These are phyloP conservation scores for Bretziella fagacearum DNA, from an alignment of 2,329 filamentous ascomycete genomes.

Conservation along the genomic window DNA sequence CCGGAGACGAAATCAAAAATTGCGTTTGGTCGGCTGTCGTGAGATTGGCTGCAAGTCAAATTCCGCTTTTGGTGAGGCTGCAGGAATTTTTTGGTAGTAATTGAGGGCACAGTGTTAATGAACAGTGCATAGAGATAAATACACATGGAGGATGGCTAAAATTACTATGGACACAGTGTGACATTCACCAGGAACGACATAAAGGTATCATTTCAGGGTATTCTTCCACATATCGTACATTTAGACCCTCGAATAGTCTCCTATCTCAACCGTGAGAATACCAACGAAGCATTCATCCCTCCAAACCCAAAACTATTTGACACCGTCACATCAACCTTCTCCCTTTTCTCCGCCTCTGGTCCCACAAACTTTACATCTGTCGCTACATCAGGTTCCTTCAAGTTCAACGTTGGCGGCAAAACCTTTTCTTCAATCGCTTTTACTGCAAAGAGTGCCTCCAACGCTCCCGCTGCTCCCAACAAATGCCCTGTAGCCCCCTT, in stretches of 20 bases:
- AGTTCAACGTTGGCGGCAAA: conserved; percentile 75
- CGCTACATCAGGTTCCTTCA: conserved; percentile 47
- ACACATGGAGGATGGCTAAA: not conserved
- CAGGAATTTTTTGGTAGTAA: conserved; percentile 9
- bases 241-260: no score
- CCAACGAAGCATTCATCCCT: conserved; percentile 82
- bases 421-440: conserved; percentile 61
- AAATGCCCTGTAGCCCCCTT: conserved; percentile 89
- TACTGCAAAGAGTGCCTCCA: conserved; percentile 76
- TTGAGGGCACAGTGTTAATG: conserved; percentile 8
- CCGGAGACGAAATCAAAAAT: not conserved
- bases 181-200: no score
- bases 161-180: not conserved
- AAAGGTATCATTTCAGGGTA: no score
- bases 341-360: conserved; percentile 48
- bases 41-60: no score
- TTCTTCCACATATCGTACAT: not conserved
- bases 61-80: conserved; percentile 9
- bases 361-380: conserved; percentile 79
- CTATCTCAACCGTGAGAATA: conserved; percentile 44
- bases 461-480: conserved; percentile 74
- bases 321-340: conserved; percentile 51
- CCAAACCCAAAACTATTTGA: conserved; percentile 98
- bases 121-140: not conserved
- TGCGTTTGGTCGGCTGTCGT: not conserved